Conservation (phyloP, 331 rosid species). For the Ulmus americana region DNA sequence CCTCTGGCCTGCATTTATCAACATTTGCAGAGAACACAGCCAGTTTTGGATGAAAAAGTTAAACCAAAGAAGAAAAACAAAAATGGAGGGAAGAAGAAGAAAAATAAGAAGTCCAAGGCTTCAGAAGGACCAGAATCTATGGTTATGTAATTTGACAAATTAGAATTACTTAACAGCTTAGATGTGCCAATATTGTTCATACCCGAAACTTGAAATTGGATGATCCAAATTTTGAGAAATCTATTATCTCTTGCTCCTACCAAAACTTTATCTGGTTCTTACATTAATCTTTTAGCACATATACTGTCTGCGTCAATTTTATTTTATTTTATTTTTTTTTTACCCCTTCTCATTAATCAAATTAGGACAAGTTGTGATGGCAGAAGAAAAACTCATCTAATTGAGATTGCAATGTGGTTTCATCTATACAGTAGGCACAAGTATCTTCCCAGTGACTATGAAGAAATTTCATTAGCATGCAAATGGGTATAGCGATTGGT, state of each 20-base stretch:
- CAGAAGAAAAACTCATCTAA: no score
- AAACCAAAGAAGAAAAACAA: slow-evolving; percentile 46
- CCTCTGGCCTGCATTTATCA: slow-evolving; percentile 53
- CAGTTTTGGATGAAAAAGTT: slow-evolving; percentile 35
- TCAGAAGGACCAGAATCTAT: slow-evolving; percentile 34
- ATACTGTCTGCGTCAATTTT: no score
- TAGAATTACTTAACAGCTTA: slow-evolving; percentile 5
- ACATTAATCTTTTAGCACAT: neutral
- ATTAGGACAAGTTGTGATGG: no score
- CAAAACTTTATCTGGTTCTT: neutral
- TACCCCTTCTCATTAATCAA: no score
- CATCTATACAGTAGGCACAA: no score
- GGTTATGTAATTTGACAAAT: slow-evolving; percentile 32
- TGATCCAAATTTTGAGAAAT: slow-evolving; percentile 11
- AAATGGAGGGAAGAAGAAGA: slow-evolving; percentile 57
- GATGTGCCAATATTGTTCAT: slow-evolving; percentile 13
- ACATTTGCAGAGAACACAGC: slow-evolving; percentile 54
- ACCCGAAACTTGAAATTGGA: neutral
- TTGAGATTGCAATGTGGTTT: no score
- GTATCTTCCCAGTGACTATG: no score
- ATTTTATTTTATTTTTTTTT: no score
- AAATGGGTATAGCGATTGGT: no score
- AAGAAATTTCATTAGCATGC: no score
- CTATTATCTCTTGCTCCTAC: neutral
- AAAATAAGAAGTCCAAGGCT: slow-evolving; percentile 48